A percentile compares a stretch with the other conserved stretches of the same genome.
Conservation (phyloP, 768 basidiomycete species). For the Glaciozyma antarctica region DNA sequence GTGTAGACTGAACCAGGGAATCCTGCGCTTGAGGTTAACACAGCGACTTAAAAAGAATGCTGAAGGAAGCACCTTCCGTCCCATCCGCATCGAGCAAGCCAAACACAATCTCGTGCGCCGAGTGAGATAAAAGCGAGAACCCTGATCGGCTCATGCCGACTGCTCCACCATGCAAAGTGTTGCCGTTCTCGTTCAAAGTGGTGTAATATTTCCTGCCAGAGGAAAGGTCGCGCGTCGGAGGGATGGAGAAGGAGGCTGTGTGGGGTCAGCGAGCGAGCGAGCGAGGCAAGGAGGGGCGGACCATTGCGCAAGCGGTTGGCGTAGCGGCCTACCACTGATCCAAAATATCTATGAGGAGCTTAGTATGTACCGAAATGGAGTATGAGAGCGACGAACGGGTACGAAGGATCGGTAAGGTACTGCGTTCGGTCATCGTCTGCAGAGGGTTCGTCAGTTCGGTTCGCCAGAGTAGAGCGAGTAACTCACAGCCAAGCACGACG, state of each 20-base stretch:
- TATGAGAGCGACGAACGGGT: not conserved
- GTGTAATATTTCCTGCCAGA: not conserved
- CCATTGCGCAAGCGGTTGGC: slow-evolving; percentile 11
- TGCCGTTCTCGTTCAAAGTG: slow-evolving; percentile 2
- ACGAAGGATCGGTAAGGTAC: not conserved
- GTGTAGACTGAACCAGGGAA: slow-evolving; percentile 15
- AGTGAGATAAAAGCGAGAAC: not conserved
- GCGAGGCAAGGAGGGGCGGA: not conserved
- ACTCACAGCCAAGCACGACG: slow-evolving; percentile 11
- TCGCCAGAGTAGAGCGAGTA: too few species aligned
- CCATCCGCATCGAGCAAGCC: slow-evolving; percentile 1
- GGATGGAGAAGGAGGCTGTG: slow-evolving; percentile 6
- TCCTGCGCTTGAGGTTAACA: not conserved
- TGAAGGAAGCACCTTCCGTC: not conserved
- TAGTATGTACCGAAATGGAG: too few species aligned
- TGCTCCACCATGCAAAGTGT: slow-evolving; percentile 11
- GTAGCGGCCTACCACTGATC: slow-evolving; percentile 12
- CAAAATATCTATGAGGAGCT: slow-evolving; percentile 1
- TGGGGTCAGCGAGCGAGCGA: not conserved
- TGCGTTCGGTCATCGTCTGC: not conserved
- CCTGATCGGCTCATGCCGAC: slow-evolving; percentile 10
- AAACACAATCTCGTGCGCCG: slow-evolving; percentile 1
- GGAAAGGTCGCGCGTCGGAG: not conserved
- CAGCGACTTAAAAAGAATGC: not conserved
- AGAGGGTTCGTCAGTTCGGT: not conserved